These are phyloP conservation scores for Ceratocystis smalleyi DNA, from an alignment of 2,329 filamentous ascomycete genomes.

Conservation along the genomic window DNA sequence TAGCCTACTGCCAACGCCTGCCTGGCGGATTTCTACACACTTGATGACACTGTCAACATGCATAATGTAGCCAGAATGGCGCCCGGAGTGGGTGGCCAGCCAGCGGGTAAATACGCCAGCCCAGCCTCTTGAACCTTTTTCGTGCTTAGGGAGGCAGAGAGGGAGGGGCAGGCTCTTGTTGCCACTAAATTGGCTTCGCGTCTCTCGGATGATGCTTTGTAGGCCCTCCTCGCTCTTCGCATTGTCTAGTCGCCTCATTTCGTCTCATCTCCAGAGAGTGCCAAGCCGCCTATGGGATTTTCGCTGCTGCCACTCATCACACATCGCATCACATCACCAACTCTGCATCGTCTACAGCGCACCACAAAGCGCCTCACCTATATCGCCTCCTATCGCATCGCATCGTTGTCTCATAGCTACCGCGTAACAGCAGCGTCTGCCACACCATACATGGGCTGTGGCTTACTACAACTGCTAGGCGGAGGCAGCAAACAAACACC, in stretches of 20 bases:
- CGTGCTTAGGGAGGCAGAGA: not conserved
- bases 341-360: too few species aligned
- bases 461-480: not conserved
- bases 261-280: not conserved
- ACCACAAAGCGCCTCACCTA: not conserved
- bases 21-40: too few species aligned
- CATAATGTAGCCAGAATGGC: too few species aligned
- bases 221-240: not conserved
- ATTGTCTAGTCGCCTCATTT: not conserved
- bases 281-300: too few species aligned
- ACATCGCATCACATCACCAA: not conserved
- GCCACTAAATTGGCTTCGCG: not conserved
- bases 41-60: too few species aligned
- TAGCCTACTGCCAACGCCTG: too few species aligned
- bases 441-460: not conserved
- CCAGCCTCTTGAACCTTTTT: not conserved
- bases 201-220: not conserved
- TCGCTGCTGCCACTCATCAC: not conserved
- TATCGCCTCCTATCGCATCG: not conserved
- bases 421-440: too few species aligned
- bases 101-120: not conserved
- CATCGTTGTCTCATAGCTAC: not conserved
- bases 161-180: not conserved
- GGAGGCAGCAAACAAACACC: too few species aligned
- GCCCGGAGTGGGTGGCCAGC: too few species aligned